Conservation (phyloP, 306 rosid species). For the Vachellia pachyceras region DNA sequence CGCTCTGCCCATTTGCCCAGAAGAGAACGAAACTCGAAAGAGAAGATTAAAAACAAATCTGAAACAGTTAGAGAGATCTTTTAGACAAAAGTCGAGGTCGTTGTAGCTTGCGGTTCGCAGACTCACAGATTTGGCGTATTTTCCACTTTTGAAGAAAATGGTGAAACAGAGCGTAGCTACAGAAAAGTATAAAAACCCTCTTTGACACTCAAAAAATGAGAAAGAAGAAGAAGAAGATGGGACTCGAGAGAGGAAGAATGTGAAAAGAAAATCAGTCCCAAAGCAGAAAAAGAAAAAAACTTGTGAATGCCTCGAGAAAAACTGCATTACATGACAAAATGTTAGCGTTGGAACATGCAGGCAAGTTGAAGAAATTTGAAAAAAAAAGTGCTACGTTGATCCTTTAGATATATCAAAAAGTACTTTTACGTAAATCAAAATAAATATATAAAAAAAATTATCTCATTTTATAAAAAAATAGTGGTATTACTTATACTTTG, state of each 20-base stretch:
- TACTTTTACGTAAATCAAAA: no score
- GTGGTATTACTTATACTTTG: no score
- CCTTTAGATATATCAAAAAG: no score
- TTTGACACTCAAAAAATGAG: background rate
- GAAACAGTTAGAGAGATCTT: conserved; percentile 38
- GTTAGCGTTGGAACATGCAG: conserved; percentile 47
- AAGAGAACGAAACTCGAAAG: background rate
- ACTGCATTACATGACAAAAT: conserved; percentile 68
- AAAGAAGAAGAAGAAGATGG: background rate
- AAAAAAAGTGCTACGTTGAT: background rate
- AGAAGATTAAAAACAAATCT: background rate
- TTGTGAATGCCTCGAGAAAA: conserved; percentile 26
- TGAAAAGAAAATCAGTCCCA: conserved; percentile 9
- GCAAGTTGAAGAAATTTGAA: conserved; percentile 11
- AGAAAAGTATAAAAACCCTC: background rate
- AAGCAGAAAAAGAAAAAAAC: background rate
- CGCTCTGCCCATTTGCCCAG: conserved; percentile 70
- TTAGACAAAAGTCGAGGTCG: background rate
- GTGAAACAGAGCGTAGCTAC: conserved; percentile 27
- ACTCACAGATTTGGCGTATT: conserved; percentile 40
- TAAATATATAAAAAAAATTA: no score
- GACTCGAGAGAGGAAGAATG: background rate
- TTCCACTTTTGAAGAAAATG: conserved; percentile 42
- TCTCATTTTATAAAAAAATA: no score
- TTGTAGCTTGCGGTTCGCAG: conserved; percentile 13